These are phyloP conservation scores for Tricholoma furcatifolium DNA, from an alignment of 768 basidiomycete genomes.

Conservation along the genomic window DNA sequence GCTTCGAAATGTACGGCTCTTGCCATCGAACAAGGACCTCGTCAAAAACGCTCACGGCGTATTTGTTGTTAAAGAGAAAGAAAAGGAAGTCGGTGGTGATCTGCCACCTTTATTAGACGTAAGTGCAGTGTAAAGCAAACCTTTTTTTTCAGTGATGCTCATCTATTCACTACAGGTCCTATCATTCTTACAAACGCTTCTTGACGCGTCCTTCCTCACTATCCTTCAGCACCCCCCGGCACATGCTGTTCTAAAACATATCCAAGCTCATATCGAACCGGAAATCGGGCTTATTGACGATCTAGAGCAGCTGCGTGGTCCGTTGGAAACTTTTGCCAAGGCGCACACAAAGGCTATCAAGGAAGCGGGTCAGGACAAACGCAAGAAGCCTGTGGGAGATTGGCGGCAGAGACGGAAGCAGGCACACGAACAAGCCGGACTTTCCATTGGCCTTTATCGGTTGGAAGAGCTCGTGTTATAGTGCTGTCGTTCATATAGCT, in stretches of 20 bases:
- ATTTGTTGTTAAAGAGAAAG: constrained; percentile 27
- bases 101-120: constrained; percentile 47
- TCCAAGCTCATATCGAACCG: constrained; percentile 52
- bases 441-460: constrained; percentile 65
- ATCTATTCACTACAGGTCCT: constrained; percentile 40
- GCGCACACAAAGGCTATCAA: constrained; percentile 49
- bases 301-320: constrained; percentile 56
- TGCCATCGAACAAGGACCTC: constrained; percentile 38
- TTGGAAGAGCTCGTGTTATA: constrained; percentile 64
- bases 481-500: not conserved
- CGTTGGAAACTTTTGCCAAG: constrained; percentile 60
- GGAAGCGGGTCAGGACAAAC: constrained; percentile 37
- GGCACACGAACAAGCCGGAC: constrained; percentile 48
- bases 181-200: constrained; percentile 57
- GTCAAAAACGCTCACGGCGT: constrained; percentile 42
- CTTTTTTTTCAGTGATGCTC: not conserved
- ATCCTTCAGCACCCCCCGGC: constrained; percentile 65
- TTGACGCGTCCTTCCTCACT: constrained; percentile 71
- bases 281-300: constrained; percentile 51
- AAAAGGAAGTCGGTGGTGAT: constrained; percentile 23
- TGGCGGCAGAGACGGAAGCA: constrained; percentile 54
- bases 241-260: constrained; percentile 47
- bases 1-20: constrained; percentile 31
- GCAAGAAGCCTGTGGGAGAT: constrained; percentile 36
- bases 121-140: not conserved